Evolutionary conservation across 345 rosid species (phyloP), one percentile per base, ranked within the genome.

Genomic region (Erodium maritimum): DNA sequence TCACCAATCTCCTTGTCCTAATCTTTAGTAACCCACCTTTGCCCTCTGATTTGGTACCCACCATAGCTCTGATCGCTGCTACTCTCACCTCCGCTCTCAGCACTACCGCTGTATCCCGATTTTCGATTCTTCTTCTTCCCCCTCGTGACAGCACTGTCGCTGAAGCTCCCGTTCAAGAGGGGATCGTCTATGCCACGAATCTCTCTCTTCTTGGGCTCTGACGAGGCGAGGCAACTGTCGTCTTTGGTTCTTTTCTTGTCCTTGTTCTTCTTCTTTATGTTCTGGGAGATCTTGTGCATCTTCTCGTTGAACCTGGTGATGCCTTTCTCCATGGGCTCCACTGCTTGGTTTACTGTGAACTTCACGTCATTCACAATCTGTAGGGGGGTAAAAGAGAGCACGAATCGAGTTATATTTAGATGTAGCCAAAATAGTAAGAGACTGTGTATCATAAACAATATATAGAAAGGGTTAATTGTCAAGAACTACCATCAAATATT

Each of bases 121-220:
- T 82, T 88, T 10, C 75, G 71, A 23, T 82, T 81, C 50, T 80
- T 82, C 75, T 85, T 93, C 77, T 85, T 93, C 61, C 77, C 80
- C 72, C 74, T 79, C 50, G 82, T 58, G 25, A 80, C 69, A 1
- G 84, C 91, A 37, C 91, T 85, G 56, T 93, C 96, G 65, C 99
- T 93, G 63, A 78, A 56, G 74, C 95, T 89, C 65, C 99, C 96
- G 54, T 80, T 82, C 68, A 93, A 73, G 68, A 93, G 83, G 42
- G 99, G 99, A 69, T 93, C 99, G 50, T 93, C 99, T 21, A 93
- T 93, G 11, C 99, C 99, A 0, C 81, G 86, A 64, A 93, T 93
- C 70, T 83, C 84, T 69, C 93, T 82, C 69, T 75, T 65, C 20
- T 81, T 57, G 16, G 95, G 61, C 22, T 89, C 80, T 52, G 88